Base-by-base conservation (phyloP, 2,329 filamentous ascomycete genomes). In the Aureobasidium sp. region DNA sequence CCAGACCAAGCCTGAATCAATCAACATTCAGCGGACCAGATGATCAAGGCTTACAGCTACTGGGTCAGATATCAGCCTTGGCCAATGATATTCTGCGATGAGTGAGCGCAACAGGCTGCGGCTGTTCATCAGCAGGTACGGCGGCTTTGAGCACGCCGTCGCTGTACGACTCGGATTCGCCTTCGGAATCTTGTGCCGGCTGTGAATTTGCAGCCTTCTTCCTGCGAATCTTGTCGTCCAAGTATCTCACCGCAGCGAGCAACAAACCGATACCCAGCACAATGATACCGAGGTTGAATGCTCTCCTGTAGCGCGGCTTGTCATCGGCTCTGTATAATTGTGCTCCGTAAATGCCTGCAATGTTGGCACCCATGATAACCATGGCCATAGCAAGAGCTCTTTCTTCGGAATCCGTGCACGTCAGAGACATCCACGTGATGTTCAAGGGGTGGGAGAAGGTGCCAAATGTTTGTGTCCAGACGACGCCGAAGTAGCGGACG, bases 361-460 rank as follows among this genome's bases (percentile, higher is more conserved):
- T 78, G 58, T 83, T 83, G 42, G 78, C 80, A 17, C 76, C 75
- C 79, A 82, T 82, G 55, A 83, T 80, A 48, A 81, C 71, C 74
- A 77, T 70, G 6, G 79, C 78, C 79, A 82, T 82, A 10, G 79
- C 77, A 0, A 83, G 68, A 0, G 79, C 78, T 44, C 79, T 69
- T 58, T 81, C 75, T 56, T 82, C 78, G 0, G 79, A 79, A 48
- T 79, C 77, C 0, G 71, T 70, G 61, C 79, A 79, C 2, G 75
- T 72, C 1, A 81, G 66, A 0, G 78, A 80, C 62, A 82, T 70
- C 79, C 79, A 83, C 1, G 78, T 74, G 45, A 82, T 79, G 60
- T 83, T 82, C 19, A 83, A 69, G 0, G 77, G 77, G 52, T 79
- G 77, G 1, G 74, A 73, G 54, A 79, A 78, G 3, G 75, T 78